Evolutionary conservation across 768 basidiomycete genomes (phyloP).

Genomic region (Tylopilus rubrobrunneus): DNA sequence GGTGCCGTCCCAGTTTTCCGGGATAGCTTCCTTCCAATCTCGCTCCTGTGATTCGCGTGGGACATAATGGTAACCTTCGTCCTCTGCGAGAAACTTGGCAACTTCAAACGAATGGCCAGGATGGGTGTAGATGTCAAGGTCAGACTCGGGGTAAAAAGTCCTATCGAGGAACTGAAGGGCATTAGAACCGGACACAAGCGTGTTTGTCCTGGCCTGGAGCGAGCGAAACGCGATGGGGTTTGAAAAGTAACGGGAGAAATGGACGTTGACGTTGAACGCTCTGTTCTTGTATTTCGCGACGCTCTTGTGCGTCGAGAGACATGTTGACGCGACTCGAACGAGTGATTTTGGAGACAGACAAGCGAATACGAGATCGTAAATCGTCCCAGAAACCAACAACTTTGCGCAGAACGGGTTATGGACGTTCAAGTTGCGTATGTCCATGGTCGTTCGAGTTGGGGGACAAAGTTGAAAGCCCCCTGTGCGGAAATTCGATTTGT

Average conservation of each 20-base stretch:
- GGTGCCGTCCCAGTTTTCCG: constrained; percentile 15
- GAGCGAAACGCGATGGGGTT: constrained; percentile 37
- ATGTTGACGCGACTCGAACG: constrained; percentile 19
- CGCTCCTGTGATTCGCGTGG: constrained; percentile 20
- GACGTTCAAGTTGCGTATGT: background rate
- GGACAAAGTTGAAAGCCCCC: too few species aligned
- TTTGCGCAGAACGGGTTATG: background rate
- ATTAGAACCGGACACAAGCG: constrained; percentile 51
- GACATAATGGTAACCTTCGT: constrained; percentile 29
- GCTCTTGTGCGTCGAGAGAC: constrained; percentile 11
- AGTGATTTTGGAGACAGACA: constrained; percentile 26
- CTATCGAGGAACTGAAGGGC: constrained; percentile 52
- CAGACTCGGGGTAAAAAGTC: constrained; percentile 39
- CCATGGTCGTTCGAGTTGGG: too few species aligned
- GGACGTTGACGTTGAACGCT: constrained; percentile 35
- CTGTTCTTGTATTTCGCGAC: constrained; percentile 21
- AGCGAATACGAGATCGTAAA: constrained; percentile 21
- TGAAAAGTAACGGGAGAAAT: constrained; percentile 31
- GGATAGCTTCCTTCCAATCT: constrained; percentile 12
- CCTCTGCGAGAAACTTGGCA: constrained; percentile 31
- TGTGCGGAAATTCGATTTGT: too few species aligned
- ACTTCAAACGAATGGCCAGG: constrained; percentile 30
- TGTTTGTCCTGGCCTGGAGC: constrained; percentile 40
- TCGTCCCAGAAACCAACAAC: constrained; percentile 15
- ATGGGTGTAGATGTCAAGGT: constrained; percentile 49